Base-by-base conservation (phyloP, 129 eudicot genomes). In the Saussurea involucrata region DNA sequence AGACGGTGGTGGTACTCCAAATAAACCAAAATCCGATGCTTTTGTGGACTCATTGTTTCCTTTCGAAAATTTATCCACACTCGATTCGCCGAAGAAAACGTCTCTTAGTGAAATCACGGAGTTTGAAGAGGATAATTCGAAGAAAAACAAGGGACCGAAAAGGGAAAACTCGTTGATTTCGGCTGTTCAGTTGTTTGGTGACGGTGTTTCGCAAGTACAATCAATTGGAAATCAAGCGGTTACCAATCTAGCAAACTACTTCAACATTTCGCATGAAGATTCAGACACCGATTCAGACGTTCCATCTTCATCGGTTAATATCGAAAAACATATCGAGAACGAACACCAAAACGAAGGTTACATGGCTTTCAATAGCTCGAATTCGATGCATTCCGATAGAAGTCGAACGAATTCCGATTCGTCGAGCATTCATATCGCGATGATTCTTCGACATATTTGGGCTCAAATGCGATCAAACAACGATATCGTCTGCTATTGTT, bases 401-500 rank as follows among this genome's bases (percentile, higher is more conserved):
- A 87, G 85, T n/a, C 80, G 53, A 10, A 76, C 70, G 36, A 20
- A 64, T 15, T 53, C 78, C 4, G 85, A 83, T 37, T 81, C 77
- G 63, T 72, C 85, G 13, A 67, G 78, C 7, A 68, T 76, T 32
- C 81, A 67, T 17, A 63, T 83, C 29, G 80, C 69, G 2, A 79
- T 68, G 24, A 76, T 86, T 36, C 40, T 86, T 24, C 71, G 64
- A 69, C 85, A 76, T 72, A 76, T 86, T 63, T 83, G 81, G 81
- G 81, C 87, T 13, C 81, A 86, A 70, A 83, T 86, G 82, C 81
- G 87, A 68, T 80, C 90, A 29, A 86, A 86, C 71, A 86, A 86
- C 58, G 90, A 86, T 70, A 64, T 86, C 27, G 90, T 86, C 25
- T 86, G 90, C 85, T 86, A 86, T 65, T 76, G 87, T 42, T 86